phyloP scores from a whole-genome alignment of 495 filamentous ascomycete species.

The Thozetella sp. region DNA sequence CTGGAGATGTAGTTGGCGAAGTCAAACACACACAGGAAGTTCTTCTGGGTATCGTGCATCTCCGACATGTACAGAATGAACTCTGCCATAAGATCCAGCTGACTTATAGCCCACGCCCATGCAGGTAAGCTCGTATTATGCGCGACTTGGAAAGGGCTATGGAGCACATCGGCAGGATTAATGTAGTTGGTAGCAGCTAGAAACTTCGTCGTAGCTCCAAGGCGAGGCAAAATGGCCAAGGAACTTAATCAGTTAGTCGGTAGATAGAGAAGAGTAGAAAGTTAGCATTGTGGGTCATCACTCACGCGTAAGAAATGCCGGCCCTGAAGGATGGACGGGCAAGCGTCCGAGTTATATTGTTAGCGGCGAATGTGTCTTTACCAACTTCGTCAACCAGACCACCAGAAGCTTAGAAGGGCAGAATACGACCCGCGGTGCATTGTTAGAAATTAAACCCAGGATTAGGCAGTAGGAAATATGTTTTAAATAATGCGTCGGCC shows the following conservation, averaged over 20 bases:
- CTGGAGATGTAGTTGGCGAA: background rate
- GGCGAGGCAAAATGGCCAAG: slow-evolving; percentile 24
- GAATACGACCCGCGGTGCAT: slow-evolving; percentile 33
- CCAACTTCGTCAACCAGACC: slow-evolving; percentile 33
- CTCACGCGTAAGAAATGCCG: slow-evolving; percentile 31
- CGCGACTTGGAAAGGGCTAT: slow-evolving; percentile 38
- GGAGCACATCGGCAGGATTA: slow-evolving; percentile 25
- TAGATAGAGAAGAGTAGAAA: slow-evolving; percentile 1
- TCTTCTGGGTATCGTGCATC: slow-evolving; percentile 21
- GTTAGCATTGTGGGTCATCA: background rate
- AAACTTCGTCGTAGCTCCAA: slow-evolving; percentile 36
- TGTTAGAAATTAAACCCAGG: slow-evolving; percentile 2
- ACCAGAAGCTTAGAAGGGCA: slow-evolving; percentile 44
- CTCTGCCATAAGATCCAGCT: slow-evolving; percentile 33
- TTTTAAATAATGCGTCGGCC: slow-evolving; percentile 28
- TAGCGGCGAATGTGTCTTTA: slow-evolving; percentile 35
- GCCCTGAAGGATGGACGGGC: slow-evolving; percentile 28
- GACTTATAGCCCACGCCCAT: slow-evolving; percentile 37
- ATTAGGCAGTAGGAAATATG: slow-evolving; percentile 10
- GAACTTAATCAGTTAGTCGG: slow-evolving; percentile 24
- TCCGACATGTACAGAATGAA: slow-evolving; percentile 39
- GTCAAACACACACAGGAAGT: slow-evolving; percentile 30
- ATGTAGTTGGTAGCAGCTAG: slow-evolving; percentile 37
- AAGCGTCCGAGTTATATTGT: slow-evolving; percentile 29
- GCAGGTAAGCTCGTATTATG: slow-evolving; percentile 35